Evolutionary conservation across 1,284 basidiomycete genomes (phyloP), one percentile per base, ranked within the genome.

Genomic region (Kwoniella shivajii): DNA sequence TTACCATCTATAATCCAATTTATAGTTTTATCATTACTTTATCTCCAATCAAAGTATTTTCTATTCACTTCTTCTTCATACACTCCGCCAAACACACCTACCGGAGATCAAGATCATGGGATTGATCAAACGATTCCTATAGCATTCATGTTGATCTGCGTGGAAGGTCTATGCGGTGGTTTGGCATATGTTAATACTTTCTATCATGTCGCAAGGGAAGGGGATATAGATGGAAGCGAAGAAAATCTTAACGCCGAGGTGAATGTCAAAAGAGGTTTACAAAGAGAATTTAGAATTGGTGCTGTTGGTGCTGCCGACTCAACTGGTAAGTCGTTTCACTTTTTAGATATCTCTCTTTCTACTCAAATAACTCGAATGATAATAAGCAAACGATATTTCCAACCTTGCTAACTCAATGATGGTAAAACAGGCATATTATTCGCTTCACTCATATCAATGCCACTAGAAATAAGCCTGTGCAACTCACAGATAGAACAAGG

Each of bases 161-260:
- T 92, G 11, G 92, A 94, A 72, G 92, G 92, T 6, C 82, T 93
- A 38, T 94, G 91, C 63, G 92, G 92, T 42, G 92, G 92, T 2
- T 80, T 88, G n/a, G 90, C 90, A n/a, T 95, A 94, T 68, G 90
- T 93, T 49, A 92, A 92, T 73, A 89, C 88, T 3, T 94, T 90
- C 75, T 91, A 88, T 75, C 87, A 85, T 54, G 83, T 93, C 55
- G 91, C 90, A 47, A 88, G 89, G 61, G 88, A 90, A 48, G 73
- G 71, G 6, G 64, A 65, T 11, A 11, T 55, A 38, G 57, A 61
- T 16, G 59, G 56, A n/a, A 56, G 56, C 0, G 54, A 61, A n/a
- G 60, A 57, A 22, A 57, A 58, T 0, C 64, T 58, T 0, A 52
- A 24, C 24, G 27, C 34, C n/a, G 36, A 45, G 18, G 22, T 33